Evolutionary conservation across 2,329 filamentous ascomycete species (phyloP).

Genomic region (Fusarium sp.): DNA sequence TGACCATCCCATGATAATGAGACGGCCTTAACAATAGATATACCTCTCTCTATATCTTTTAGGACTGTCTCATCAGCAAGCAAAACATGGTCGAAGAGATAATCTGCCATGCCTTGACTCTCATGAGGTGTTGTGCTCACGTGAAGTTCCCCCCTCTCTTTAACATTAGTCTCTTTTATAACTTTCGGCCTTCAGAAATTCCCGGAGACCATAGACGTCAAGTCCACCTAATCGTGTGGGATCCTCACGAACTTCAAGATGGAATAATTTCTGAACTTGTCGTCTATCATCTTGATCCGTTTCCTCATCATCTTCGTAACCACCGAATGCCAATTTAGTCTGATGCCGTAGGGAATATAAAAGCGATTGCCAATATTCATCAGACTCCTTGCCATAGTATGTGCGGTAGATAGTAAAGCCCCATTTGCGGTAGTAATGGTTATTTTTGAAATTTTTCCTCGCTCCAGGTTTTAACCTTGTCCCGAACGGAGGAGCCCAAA

Average conservation of each 20-base stretch:
- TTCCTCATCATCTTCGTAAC: background rate
- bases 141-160: fast-evolving
- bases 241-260: background rate
- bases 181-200: background rate
- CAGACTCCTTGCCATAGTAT: background rate
- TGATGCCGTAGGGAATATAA: background rate
- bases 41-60: too few species aligned
- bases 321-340: background rate
- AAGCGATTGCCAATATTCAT: background rate
- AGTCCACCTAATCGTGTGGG: background rate
- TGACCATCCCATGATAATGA: too few species aligned
- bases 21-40: too few species aligned
- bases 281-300: background rate
- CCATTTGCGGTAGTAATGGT: constrained; percentile 12
- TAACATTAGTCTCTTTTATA: fast-evolving
- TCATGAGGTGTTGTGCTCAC: background rate
- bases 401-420: background rate
- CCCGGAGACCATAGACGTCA: background rate
- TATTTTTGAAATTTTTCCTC: background rate
- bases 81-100: too few species aligned
- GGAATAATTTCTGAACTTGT: background rate
- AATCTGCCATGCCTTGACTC: too few species aligned
- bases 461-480: fast-evolving
- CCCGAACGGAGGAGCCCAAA: background rate
- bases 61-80: too few species aligned